Evolutionary conservation across 2,329 filamentous ascomycete genomes (phyloP), one percentile per base, ranked within the genome.

Genomic region (Huntiella bhutanensis): DNA sequence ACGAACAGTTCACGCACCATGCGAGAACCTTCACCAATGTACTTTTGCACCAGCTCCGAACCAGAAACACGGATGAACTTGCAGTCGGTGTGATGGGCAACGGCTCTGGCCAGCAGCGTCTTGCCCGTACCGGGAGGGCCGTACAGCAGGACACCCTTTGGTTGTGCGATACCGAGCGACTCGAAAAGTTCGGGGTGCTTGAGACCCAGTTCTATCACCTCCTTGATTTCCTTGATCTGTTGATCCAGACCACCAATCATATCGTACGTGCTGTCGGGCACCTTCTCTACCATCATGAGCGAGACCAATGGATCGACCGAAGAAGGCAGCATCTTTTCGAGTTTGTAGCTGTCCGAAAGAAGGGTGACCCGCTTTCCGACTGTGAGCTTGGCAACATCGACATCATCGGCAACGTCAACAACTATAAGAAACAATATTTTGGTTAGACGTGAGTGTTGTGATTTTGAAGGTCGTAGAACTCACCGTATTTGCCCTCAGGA

Each of bases 251-350:
- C 91, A 66, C 91, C 91, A 62, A 98, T 98, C 91, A 98, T 98
- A 67, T 98, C 91, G 70, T 98, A 98, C 60, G 91, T 98, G 68
- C 86, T 95, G 70, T 98, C 91, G 12, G 91, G 91, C 12, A 98
- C 91, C 72, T 98, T 98, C 62, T 98, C 91, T 45, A 98, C 91
- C 91, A 98, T 98, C 91, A 98, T 98, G 61, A 98, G 82, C 33
- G 91, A 98, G 48, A 98, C 91, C 49, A 98, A 81, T 34, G 91
- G 91, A 60, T 98, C 91, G 59, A 98, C 91, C 15, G 91, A 98
- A 47, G 91, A 96, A 15, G 91, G 91, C 7, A 98, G 77, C 68
- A 96, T 92, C 70, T 95, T 95, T 61, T 96, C 91, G 57, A 98
- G 80, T 66, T 95, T 95, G 73, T 98, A 98, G 54, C 84, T 88